Evolutionary conservation across 495 filamentous ascomycete genomes (phyloP), one percentile per base, ranked within the genome.

Genomic region (Friedmanniomyces simplex): DNA sequence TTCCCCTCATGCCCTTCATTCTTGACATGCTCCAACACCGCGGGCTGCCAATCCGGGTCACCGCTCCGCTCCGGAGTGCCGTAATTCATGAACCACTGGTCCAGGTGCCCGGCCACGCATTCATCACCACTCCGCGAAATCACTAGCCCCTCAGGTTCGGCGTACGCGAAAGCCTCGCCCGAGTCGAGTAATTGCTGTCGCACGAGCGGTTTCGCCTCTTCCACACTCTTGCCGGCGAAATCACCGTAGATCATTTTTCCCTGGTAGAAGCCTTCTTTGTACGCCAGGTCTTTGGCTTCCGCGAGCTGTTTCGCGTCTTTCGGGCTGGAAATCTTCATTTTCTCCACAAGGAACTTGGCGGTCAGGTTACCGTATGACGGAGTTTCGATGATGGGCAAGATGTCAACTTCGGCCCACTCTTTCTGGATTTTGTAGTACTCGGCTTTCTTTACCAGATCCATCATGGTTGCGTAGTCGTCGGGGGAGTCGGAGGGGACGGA

Each of bases 41-140:
- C 72, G 53, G 85, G 67, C 66, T 84, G 80, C 90, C 90, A 96
- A 50, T 81, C 75, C n/a, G 71, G 72, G 60, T 86, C 82, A 7
- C 69, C 71, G 6, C 58, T 58, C 50, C 87, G 83, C 76, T 90
- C 89, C 8, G 63, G 53, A 30, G 63, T 67, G 55, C 89, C 93
- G 62, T 98, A 98, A 72, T 95, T 91, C 61, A 97, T 72, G 71
- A 91, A 98, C 88, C 91, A 98, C 70, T 98, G 93, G 61, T 95
- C 91, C 59, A 96, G 82, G 66, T 89, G 85, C 8, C 91, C 91
- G 55, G 91, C 93, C 37, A 93, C 86, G 69, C 91, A 95, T 61
- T 89, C 85, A 58, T 98, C 93, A 8, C 83, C 88, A 64, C 85
- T 89, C 66, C 93, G 77, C 65, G 84, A 88, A 37, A 91, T 80